phyloP scores from a whole-genome alignment of 2,329 filamentous ascomycete species.

The Diaporthe sp. region DNA sequence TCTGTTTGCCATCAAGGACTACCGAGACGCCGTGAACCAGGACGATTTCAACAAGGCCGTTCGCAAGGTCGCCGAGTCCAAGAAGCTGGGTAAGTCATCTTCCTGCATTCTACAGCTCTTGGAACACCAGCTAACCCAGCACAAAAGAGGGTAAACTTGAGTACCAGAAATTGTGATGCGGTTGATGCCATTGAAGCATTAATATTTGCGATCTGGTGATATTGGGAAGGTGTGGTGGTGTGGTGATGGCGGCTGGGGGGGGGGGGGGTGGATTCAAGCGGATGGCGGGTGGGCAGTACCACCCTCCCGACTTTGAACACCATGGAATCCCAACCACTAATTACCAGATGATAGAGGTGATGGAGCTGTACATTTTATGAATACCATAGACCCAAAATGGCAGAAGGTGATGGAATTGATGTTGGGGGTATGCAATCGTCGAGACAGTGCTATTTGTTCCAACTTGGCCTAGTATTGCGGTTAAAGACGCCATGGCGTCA shows the following conservation, averaged over 20 bases:
- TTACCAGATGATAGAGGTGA: background rate
- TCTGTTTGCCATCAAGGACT: constrained; percentile 98
- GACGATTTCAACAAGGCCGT: constrained; percentile 99
- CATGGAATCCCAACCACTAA: background rate
- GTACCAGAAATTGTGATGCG: background rate
- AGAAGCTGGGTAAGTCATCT: constrained; percentile 80
- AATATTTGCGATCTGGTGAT: background rate
- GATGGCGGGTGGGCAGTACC: background rate
- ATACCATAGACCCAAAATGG: constrained; percentile 24
- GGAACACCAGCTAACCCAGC: no score
- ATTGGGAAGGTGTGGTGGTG: background rate
- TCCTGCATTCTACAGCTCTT: background rate
- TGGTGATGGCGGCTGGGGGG: background rate
- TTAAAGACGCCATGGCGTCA: background rate
- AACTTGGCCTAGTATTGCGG: background rate
- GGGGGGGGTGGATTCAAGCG: background rate
- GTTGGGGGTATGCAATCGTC: no score
- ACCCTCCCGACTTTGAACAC: background rate
- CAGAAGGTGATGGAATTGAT: background rate
- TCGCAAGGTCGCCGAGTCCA: constrained; percentile 94
- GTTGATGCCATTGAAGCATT: background rate
- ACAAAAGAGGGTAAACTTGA: background rate
- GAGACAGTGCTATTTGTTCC: background rate
- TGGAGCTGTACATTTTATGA: constrained; percentile 25
- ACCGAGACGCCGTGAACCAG: constrained; percentile 95